Conservation (phyloP, 164 flowering plant genomes). For the Houttuynia cordata region DNA sequence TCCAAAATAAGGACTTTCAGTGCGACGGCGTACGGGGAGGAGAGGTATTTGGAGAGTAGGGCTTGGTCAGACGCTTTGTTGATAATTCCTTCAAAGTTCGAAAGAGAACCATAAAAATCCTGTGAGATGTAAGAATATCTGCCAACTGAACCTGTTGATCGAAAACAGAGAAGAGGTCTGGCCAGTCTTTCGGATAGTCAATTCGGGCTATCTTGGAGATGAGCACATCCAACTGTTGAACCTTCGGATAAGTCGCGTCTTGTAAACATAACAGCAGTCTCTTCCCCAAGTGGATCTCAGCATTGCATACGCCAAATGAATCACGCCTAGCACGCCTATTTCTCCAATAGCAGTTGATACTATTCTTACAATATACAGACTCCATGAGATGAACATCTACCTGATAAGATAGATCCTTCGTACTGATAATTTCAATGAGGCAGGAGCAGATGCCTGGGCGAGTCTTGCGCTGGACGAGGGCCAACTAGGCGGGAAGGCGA, state of each 20-base stretch:
- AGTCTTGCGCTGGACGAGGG: slow-evolving; percentile 67
- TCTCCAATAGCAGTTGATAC: slow-evolving; percentile 79
- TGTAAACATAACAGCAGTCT: slow-evolving; percentile 64
- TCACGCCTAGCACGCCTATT: slow-evolving; percentile 7
- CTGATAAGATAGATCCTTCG: slow-evolving; percentile 59
- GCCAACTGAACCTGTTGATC: slow-evolving; percentile 78
- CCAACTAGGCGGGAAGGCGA: slow-evolving; percentile 68
- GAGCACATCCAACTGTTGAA: slow-evolving; percentile 68
- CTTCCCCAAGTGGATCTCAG: slow-evolving; percentile 76
- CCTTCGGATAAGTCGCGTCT: slow-evolving; percentile 90
- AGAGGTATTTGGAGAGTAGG: too few species aligned
- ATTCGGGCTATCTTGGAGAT: slow-evolving; percentile 95
- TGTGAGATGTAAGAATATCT: slow-evolving; percentile 69
- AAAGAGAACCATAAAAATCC: slow-evolving; percentile 78
- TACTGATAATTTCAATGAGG: slow-evolving; percentile 77
- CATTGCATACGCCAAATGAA: slow-evolving; percentile 52
- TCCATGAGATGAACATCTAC: slow-evolving; percentile 79
- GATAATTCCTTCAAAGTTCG: slow-evolving; percentile 89
- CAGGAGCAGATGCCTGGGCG: slow-evolving; percentile 93
- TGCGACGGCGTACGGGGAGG: too few species aligned
- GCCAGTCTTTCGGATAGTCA: slow-evolving; percentile 97
- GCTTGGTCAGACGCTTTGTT: slow-evolving; percentile 77
- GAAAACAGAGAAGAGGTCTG: slow-evolving; percentile 61
- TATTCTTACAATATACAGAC: slow-evolving; percentile 82
- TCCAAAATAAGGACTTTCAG: too few species aligned